phyloP scores from a whole-genome alignment of 1,284 basidiomycete species.

The Amylostereum areolatum region DNA sequence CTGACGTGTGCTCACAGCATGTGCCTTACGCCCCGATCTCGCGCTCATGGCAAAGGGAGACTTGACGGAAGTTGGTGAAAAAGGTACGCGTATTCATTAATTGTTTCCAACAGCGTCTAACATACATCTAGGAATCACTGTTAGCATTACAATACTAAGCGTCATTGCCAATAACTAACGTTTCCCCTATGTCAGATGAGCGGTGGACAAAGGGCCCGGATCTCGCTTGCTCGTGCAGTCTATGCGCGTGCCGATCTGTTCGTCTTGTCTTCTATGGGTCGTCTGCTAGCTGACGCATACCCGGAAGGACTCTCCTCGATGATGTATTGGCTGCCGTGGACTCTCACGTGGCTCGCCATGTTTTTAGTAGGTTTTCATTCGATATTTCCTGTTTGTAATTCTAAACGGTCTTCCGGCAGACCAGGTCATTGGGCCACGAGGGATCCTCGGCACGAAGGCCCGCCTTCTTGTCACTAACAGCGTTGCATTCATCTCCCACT shows the following conservation, averaged over 20 bases:
- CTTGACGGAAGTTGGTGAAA: conserved; percentile 73
- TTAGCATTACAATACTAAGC: conserved; percentile 14
- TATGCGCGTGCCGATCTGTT: conserved; percentile 38
- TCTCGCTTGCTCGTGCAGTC: conserved; percentile 40
- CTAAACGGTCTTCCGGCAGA: conserved; percentile 39
- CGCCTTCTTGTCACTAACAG: conserved; percentile 89
- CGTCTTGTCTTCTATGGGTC: conserved; percentile 20
- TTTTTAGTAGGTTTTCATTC: conserved; percentile 35
- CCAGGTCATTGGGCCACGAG: conserved; percentile 85
- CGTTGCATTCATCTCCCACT: conserved; percentile 77
- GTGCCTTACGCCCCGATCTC: conserved; percentile 80
- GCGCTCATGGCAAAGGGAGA: conserved; percentile 69
- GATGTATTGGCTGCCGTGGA: conserved; percentile 54
- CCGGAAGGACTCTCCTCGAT: conserved; percentile 37
- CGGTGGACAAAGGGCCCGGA: conserved; percentile 67
- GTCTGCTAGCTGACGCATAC: neutral
- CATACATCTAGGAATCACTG: conserved; percentile 29
- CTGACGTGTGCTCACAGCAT: conserved; percentile 43
- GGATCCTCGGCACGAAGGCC: conserved; percentile 81
- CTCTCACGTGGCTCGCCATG: conserved; percentile 38
- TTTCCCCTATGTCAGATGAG: conserved; percentile 29
- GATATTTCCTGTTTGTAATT: neutral
- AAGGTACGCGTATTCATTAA: conserved; percentile 30
- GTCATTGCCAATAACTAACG: neutral
- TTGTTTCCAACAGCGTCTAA: neutral